Percentiles rank a stretch among this genome's conserved stretches.
Evolutionary conservation across 2,329 filamentous ascomycete species (phyloP).

Genomic region (Colletotrichum acutatum): DNA sequence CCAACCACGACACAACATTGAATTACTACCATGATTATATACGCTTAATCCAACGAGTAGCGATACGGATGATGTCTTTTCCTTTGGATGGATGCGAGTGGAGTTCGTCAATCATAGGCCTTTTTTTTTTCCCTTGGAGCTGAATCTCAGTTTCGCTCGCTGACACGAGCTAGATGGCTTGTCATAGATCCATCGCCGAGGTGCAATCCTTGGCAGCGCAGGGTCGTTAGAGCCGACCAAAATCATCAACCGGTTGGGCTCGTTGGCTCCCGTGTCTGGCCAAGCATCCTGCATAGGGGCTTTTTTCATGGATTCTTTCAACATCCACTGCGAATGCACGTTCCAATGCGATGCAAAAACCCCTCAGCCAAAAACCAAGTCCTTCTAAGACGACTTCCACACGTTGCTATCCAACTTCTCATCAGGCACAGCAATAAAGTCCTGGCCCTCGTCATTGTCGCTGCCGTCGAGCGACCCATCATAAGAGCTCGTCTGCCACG

Average conservation of each 20-base stretch:
- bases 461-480: constrained; percentile 48
- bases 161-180: neutral
- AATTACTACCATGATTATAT: constrained; percentile 26
- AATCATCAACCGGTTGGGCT: neutral
- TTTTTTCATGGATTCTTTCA: neutral
- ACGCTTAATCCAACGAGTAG: constrained; percentile 10
- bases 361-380: neutral
- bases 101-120: constrained; percentile 30
- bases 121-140: too few species aligned
- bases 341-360: too few species aligned
- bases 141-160: neutral
- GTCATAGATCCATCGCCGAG: too few species aligned
- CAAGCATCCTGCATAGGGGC: neutral
- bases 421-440: constrained; percentile 64
- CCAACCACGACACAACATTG: neutral
- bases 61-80: neutral
- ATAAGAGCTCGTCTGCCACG: constrained; percentile 61
- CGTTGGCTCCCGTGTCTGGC: neutral
- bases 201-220: too few species aligned
- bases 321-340: neutral
- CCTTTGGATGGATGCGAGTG: constrained; percentile 5
- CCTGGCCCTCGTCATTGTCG: constrained; percentile 51
- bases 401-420: constrained; percentile 55
- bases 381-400: constrained; percentile 49
- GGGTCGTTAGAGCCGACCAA: too few species aligned